These are phyloP conservation scores for Chlorencoelia australis DNA, from an alignment of 2,329 filamentous ascomycete species.

Conservation along the genomic window DNA sequence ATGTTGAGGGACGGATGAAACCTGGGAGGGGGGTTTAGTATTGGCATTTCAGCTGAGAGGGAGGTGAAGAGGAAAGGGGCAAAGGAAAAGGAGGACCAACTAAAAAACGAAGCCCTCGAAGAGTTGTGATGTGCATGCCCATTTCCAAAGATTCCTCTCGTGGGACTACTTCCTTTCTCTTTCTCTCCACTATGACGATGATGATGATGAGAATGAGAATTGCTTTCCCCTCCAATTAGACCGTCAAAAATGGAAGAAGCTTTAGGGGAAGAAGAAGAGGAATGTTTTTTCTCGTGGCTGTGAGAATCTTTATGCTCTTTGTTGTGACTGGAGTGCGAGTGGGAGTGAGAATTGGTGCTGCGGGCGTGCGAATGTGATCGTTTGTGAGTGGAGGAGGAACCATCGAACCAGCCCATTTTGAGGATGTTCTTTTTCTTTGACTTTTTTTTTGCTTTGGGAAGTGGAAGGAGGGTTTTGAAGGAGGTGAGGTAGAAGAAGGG, in stretches of 20 bases:
- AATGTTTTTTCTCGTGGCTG: too few relatives aligned
- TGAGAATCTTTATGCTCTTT: too few relatives aligned
- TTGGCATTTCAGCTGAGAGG: background rate
- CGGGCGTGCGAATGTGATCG: background rate
- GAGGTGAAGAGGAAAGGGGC: conserved; percentile 2
- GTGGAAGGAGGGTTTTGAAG: conserved; percentile 74
- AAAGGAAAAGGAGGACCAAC: too few relatives aligned
- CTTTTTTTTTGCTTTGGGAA: conserved; percentile 44
- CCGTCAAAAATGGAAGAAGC: too few relatives aligned
- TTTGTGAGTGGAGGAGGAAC: background rate
- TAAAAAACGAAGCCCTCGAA: background rate
- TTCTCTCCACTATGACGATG: too few relatives aligned
- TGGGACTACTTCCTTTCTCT: too few relatives aligned
- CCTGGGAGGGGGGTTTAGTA: conserved; percentile 10
- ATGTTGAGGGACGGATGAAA: too few relatives aligned
- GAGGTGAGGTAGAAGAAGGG: conserved; percentile 92
- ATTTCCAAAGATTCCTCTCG: background rate
- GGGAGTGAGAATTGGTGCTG: background rate
- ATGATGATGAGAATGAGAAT: too few relatives aligned
- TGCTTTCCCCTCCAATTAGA: too few relatives aligned
- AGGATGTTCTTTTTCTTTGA: background rate
- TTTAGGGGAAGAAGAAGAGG: too few relatives aligned
- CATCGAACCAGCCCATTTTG: background rate
- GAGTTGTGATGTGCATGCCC: background rate
- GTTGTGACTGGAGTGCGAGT: background rate